A percentile compares a stretch with the other conserved stretches of the same genome.
These are phyloP conservation scores for Teratosphaeria pseudoeucalypti DNA, from an alignment of 2,329 filamentous ascomycete species.

Conservation along the genomic window DNA sequence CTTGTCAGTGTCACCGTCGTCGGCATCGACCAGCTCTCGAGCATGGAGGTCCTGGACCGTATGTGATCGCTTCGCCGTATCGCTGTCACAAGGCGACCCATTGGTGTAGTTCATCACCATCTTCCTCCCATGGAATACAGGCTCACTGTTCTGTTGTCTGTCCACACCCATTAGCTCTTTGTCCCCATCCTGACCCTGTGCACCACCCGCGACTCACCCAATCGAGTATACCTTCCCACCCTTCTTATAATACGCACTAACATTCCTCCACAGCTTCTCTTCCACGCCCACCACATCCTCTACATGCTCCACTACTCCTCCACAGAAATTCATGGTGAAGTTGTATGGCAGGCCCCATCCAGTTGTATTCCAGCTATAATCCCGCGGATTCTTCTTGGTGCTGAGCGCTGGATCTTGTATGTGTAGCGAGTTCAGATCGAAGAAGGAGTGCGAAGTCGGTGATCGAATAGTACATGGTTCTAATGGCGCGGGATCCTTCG, in stretches of 20 bases:
- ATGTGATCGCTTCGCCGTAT: conserved; percentile 17
- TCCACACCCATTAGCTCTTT: not conserved
- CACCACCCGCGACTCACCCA: conserved; percentile 47
- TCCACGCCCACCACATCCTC: conserved; percentile 51
- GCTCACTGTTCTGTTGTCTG: conserved; percentile 45
- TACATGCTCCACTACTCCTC: conserved; percentile 55
- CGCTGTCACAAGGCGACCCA: conserved; percentile 37
- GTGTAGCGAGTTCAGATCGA: conserved; percentile 50
- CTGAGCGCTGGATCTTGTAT: conserved; percentile 39
- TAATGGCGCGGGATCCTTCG: conserved; percentile 29
- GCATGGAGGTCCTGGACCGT: conserved; percentile 14
- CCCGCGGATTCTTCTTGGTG: conserved; percentile 42
- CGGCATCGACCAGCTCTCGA: conserved; percentile 27
- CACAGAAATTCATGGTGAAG: conserved; percentile 77
- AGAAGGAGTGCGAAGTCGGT: conserved; percentile 51
- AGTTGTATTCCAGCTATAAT: conserved; percentile 52
- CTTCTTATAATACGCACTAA: conserved; percentile 66
- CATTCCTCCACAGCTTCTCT: conserved; percentile 54
- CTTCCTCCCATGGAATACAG: conserved; percentile 56
- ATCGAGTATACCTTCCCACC: conserved; percentile 61
- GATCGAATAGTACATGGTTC: conserved; percentile 54
- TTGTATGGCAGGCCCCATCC: conserved; percentile 72
- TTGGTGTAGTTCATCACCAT: conserved; percentile 42
- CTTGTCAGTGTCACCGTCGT: conserved; percentile 16
- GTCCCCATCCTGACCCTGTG: not conserved